Evolutionary conservation across 139 green algal species (phyloP), one percentile per base, ranked within the genome.

Genomic region (Chlorella sp.): DNA sequence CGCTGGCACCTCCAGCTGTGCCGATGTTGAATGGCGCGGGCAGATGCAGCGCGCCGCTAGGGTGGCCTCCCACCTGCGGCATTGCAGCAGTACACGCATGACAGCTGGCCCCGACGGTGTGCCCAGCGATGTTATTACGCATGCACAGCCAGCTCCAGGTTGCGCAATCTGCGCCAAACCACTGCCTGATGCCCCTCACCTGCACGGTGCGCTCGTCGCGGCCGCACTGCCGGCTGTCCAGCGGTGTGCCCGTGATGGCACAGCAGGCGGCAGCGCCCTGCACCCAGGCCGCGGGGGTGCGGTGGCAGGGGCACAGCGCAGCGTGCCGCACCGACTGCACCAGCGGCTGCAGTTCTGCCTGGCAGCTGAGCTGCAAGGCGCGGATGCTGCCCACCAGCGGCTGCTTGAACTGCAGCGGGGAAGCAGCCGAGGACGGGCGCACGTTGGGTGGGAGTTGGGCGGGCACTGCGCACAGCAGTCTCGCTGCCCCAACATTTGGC

Each of bases 321-420:
- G 67, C 70, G 34, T 86, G 82, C 6, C 32, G 4, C n/a, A 86
- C n/a, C 3, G 44, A 24, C 60, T 83, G 67, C 16, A 43, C 8
- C 41, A 86, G 48, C 7, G 82, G 82, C 5, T 36, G 44, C 34
- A 86, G 13, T 26, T 86, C 82, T 13, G 44, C 19, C 19, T 6
- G 32, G 60, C 34, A 48, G 22, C 46, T 38, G n/a, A 86, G n/a
- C 3, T 62, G 26, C 67, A 86, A 44, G 74, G n/a, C 38, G 60
- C 82, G 82, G 36, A 86, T 64, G 69, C 41, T 74, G 70, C 82
- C 67, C 43, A 86, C n/a, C n/a, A 86, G 43, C 5, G 82, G 82
- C 60, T 64, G 44, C 43, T 65, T 64, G 60, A 86, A 86, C 44
- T 73, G 38, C 65, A 34, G 38, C 51, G 24, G 51, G 38, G 14